Conservation (phyloP, 805 yeast genomes). For the Yamadazyma ubonensis region DNA sequence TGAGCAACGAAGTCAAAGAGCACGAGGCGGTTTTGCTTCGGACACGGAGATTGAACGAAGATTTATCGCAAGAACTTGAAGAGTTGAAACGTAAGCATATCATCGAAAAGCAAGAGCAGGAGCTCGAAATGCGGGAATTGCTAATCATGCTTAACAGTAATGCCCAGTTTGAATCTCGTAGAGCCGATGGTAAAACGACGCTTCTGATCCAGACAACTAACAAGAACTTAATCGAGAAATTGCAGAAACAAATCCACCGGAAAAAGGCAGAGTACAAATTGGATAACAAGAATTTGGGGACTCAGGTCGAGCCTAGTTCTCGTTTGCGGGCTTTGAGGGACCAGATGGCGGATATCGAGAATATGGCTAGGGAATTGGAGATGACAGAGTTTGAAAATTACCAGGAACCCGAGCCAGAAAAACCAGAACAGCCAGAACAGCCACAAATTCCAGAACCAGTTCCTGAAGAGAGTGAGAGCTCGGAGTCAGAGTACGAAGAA, state of each 20-base stretch:
- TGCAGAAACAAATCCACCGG: constrained; percentile 46
- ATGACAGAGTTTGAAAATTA: constrained; percentile 70
- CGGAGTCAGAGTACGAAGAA: too few relatives aligned
- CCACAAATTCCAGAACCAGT: constrained; percentile 8
- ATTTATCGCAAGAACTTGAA: constrained; percentile 58
- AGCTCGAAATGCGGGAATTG: constrained; percentile 73
- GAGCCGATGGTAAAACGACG: constrained; percentile 36
- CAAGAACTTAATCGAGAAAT: constrained; percentile 37
- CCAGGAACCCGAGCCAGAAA: constrained; percentile 13
- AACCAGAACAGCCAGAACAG: constrained; percentile 13
- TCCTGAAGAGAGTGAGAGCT: too few relatives aligned
- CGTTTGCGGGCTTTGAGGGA: constrained; percentile 72
- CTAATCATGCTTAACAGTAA: constrained; percentile 57
- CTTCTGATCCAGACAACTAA: constrained; percentile 33
- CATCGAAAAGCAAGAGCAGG: constrained; percentile 71
- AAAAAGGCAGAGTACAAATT: constrained; percentile 47
- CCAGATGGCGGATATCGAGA: constrained; percentile 81
- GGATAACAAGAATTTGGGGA: constrained; percentile 47
- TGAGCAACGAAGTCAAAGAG: constrained; percentile 62
- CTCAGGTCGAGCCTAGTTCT: constrained; percentile 71
- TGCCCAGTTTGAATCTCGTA: constrained; percentile 33
- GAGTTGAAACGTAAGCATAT: constrained; percentile 60
- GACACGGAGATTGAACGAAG: constrained; percentile 61
- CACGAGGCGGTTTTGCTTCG: constrained; percentile 56
- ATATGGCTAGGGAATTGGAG: constrained; percentile 82